These are phyloP conservation scores for Madurella fahalii DNA, from an alignment of 2,329 filamentous ascomycete genomes.

Conservation along the genomic window DNA sequence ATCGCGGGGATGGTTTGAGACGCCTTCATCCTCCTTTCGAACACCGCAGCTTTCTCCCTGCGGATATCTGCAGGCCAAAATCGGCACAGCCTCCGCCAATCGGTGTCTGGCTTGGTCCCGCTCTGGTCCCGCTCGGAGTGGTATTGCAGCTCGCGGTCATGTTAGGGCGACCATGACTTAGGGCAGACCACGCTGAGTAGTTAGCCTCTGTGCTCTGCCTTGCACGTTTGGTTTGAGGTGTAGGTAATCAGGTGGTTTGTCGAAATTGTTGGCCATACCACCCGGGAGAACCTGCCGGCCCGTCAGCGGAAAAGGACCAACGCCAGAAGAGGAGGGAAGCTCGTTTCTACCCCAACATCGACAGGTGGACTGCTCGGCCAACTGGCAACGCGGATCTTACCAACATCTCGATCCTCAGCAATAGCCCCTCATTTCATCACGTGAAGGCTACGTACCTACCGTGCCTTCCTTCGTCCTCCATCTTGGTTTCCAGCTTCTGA, in stretches of 20 bases:
- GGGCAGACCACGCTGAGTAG: not conserved
- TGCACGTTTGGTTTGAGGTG: not conserved
- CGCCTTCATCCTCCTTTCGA: not conserved
- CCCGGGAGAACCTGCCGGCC: too few species aligned
- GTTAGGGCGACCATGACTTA: not conserved
- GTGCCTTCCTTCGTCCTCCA: constrained; percentile 11
- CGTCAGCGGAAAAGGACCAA: too few species aligned
- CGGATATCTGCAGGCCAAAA: constrained; percentile 8
- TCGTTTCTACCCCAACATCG: too few species aligned
- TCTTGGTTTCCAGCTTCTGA: constrained; percentile 10
- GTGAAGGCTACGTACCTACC: constrained; percentile 17
- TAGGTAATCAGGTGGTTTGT: too few species aligned
- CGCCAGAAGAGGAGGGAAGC: too few species aligned
- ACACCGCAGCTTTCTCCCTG: not conserved
- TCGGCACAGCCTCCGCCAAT: constrained; percentile 13
- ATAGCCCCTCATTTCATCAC: constrained; percentile 20
- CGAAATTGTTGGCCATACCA: too few species aligned
- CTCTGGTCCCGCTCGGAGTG: constrained; percentile 10
- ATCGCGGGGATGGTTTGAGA: not conserved
- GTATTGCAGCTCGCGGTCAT: constrained; percentile 7
- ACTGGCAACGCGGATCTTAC: too few species aligned
- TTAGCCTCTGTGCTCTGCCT: not conserved
- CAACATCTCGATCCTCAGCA: constrained; percentile 9
- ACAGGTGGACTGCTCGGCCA: too few species aligned
- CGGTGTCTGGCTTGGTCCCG: constrained; percentile 11